phyloP scores from a whole-genome alignment of 2,329 filamentous ascomycete species.

The Chaetoscypha palmicola region DNA sequence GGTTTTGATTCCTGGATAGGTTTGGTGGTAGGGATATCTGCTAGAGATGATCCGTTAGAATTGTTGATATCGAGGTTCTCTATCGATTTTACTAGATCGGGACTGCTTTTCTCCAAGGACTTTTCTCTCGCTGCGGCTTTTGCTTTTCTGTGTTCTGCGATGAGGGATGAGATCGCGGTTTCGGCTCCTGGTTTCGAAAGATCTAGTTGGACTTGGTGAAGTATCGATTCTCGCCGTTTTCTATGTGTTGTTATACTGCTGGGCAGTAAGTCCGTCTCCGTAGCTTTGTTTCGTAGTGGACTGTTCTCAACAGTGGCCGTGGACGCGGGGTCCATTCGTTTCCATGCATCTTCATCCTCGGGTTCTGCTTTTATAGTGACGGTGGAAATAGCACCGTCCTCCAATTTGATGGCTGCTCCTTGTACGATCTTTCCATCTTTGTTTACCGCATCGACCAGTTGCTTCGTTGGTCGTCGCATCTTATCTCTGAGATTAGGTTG shows the following conservation, averaged over 20 bases:
- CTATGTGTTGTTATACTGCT: constrained; percentile 28
- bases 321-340: constrained; percentile 23
- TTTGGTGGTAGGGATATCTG: constrained; percentile 10
- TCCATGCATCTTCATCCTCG: constrained; percentile 28
- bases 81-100: constrained; percentile 14
- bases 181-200: constrained; percentile 16
- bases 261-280: constrained; percentile 17
- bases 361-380: constrained; percentile 25
- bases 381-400: constrained; percentile 9
- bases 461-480: constrained; percentile 74
- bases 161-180: constrained; percentile 26
- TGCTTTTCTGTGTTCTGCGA: constrained; percentile 25
- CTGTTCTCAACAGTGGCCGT: constrained; percentile 26
- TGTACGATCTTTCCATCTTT: constrained; percentile 47
- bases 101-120: constrained; percentile 11
- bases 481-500: constrained; percentile 77
- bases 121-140: constrained; percentile 24
- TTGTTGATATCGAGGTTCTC: constrained; percentile 28
- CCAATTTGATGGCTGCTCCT: constrained; percentile 23
- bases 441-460: constrained; percentile 66
- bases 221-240: constrained; percentile 28
- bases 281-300: constrained; percentile 25
- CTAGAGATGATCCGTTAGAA: constrained; percentile 22
- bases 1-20: constrained; percentile 15
- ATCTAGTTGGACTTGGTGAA: constrained; percentile 22